phyloP scores from a whole-genome alignment of 805 yeast species.

The Teunomyces panamensis region DNA sequence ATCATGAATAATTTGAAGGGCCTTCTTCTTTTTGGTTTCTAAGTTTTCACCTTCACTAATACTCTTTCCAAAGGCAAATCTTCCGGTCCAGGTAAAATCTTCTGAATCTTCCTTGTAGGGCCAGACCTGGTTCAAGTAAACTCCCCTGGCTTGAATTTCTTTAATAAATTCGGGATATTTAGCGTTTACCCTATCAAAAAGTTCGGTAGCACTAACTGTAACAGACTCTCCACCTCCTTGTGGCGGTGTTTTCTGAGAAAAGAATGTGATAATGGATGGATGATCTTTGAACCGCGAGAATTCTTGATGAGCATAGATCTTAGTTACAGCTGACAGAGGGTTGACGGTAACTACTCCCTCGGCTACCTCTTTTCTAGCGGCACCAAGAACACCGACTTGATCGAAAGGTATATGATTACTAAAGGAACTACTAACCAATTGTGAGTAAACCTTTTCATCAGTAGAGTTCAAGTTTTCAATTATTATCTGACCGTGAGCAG shows the following conservation, averaged over 20 bases:
- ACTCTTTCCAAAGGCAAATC: slow-evolving; percentile 7
- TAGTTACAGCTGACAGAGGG: slow-evolving; percentile 8
- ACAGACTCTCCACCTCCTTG: slow-evolving; percentile 18
- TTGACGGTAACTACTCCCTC: slow-evolving; percentile 8
- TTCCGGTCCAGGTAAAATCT: slow-evolving; percentile 8
- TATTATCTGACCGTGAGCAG: slow-evolving; percentile 7
- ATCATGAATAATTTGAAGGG: slow-evolving; percentile 4
- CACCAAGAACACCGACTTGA: slow-evolving; percentile 8
- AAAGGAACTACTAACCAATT: slow-evolving; percentile 4
- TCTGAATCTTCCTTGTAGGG: slow-evolving; percentile 1
- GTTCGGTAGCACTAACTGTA: slow-evolving; percentile 18
- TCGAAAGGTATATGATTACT: slow-evolving; percentile 7
- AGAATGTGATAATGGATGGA: slow-evolving; percentile 19
- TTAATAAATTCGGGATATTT: slow-evolving; percentile 20
- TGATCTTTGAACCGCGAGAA: slow-evolving; percentile 18
- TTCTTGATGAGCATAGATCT: slow-evolving; percentile 18
- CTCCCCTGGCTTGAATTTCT: slow-evolving; percentile 11
- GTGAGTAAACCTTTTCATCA: slow-evolving; percentile 5
- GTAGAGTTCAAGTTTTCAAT: slow-evolving; percentile 6
- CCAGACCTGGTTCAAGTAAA: slow-evolving; percentile 9
- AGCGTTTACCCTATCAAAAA: slow-evolving; percentile 13
- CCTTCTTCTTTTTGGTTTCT: slow-evolving; percentile 6
- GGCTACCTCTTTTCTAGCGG: slow-evolving; percentile 6
- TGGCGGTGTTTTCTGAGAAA: slow-evolving; percentile 10
- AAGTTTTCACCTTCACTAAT: slow-evolving; percentile 1